Evolutionary conservation across 129 eudicot genomes (phyloP), one percentile per base, ranked within the genome.

Genomic region (Chrysanthemum lavandulifolium): DNA sequence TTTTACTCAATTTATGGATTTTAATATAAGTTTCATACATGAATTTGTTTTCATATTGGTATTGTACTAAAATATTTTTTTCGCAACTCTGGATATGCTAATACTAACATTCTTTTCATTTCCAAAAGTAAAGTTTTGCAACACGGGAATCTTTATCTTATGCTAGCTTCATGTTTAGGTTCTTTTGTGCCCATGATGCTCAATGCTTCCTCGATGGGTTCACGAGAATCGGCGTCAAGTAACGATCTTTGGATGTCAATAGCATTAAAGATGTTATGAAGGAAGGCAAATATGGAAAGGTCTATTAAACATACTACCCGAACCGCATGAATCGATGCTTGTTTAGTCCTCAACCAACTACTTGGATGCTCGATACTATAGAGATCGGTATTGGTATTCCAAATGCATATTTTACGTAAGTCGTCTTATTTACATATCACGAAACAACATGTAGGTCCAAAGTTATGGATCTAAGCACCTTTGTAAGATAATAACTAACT

Each of bases 311-410:
- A 65, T 6, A 7, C 74, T 53, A 36, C 57, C 29, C 56, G 79
- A 55, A 75, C 63, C 29, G 12, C 49, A 57, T 45, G 80, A 80
- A 18, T 54, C 69, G 76, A 82, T 52, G 78, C 27, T 7, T 89
- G 85, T 49, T 19, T 61, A 12, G 82, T 90, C 76, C 82, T 49
- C 49, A 78, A 80, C 80, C 76, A 87, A 90, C 69, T 90, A 90
- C 78, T 21, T 90, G 84, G 91, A 87, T 82, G 91, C 97, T n/a
- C 97, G 87, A 68, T 90, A 87, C 79, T 87, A 78, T 70, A 31
- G 97, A 87, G 71, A 90, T 90, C 65, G 71, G 87, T 27, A 82
- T 90, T 19, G 97, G 97, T 29, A 73, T 95, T 27, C 97, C 97
- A 5, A 21, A 21, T 21, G 23, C 23, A 21, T 21, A 21, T 21